Evolutionary conservation across 2,329 filamentous ascomycete genomes (phyloP), one percentile per base, ranked within the genome.

Genomic region (Simplicillium aogashimaense): DNA sequence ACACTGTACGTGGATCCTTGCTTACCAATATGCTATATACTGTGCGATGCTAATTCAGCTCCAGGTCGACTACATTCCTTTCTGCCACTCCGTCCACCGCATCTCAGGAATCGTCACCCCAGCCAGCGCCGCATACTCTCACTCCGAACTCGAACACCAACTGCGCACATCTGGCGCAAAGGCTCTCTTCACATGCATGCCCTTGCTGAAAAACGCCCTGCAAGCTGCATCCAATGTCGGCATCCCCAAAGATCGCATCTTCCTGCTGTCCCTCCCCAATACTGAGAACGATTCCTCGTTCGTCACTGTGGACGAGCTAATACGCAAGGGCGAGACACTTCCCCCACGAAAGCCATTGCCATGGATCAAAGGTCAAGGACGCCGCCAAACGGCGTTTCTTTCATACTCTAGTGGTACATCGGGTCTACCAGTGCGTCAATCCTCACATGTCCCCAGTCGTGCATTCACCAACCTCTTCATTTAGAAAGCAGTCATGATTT

Each of bases 401-500:
- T 88, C 83, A 62, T 89, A 86, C 57, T 87, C 82, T 0, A 86
- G 80, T 55, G 85, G 85, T 15, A 90, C 85, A 1, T 88, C 83
- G 10, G 85, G 85, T 3, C 62, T 89, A 30, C 85, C 85, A 13
- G 81, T 83, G 66, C 52, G 69, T 48, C 28, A 12, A 3, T 15
- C n/a, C 3, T 14, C 8, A 2, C 11, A 36, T 25, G 20, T 9
- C 20, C 20, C 9, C 20, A 6, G 20, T 25, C 36, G 38, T 18
- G 7, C 16, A 31, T 3, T 43, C 31, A 43, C 33, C 9, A n/a
- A 32, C 12, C 15, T 29, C 2, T 30, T 17, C 30, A 20, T 38
- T 9, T 43, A 84, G 76, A 87, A 88, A 81, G 85, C 83, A 35
- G 85, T 89, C 39, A 87, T 86, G 79, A 84, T 90, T 43, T 84